Evolutionary conservation across 2,329 filamentous ascomycete genomes (phyloP).

Genomic region (Stagonosporopsis tanaceti): DNA sequence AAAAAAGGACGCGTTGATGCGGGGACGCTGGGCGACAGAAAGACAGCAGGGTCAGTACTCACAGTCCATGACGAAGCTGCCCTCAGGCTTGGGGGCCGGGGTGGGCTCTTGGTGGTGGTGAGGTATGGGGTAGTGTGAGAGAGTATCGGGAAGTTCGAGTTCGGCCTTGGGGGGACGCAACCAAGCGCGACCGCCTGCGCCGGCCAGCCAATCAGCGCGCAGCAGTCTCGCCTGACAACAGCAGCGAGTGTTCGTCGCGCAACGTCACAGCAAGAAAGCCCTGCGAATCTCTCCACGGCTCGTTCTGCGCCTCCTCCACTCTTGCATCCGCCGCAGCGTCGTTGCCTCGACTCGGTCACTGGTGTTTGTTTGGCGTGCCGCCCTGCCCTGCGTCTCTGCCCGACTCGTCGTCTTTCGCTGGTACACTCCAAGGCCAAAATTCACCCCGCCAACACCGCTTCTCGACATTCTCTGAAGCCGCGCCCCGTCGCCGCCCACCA

Average conservation of each 20-base stretch:
- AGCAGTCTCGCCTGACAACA: conserved; percentile 27
- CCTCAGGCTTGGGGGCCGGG: conserved; percentile 47
- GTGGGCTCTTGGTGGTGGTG: conserved; percentile 36
- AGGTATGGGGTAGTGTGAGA: conserved; percentile 42
- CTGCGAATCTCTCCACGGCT: conserved; percentile 20
- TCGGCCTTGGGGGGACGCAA: conserved; percentile 18
- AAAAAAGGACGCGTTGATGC: conserved; percentile 26
- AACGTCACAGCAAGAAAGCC: conserved; percentile 28
- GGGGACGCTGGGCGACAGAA: conserved; percentile 26
- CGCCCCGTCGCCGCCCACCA: conserved; percentile 20
- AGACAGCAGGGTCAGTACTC: conserved; percentile 55
- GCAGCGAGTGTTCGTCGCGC: conserved; percentile 21
- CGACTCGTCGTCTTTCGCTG: conserved; percentile 13
- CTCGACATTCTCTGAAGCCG: conserved; percentile 21
- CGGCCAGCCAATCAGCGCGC: conserved; percentile 29
- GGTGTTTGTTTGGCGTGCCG: conserved; percentile 15
- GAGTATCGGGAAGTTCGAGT: conserved; percentile 24
- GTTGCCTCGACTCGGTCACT: conserved; percentile 2
- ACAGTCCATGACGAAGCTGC: conserved; percentile 67
- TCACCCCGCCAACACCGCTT: conserved; percentile 26
- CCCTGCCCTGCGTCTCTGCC: conserved; percentile 1
- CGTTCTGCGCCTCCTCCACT: conserved; percentile 16
- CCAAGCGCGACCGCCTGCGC: conserved; percentile 18
- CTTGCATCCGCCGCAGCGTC: conserved; percentile 14
- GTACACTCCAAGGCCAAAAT: conserved; percentile 30